A percentile compares a stretch with the other conserved stretches of the same genome.
Evolutionary conservation across 257 asterid genomes (phyloP).

Genomic region (Oldenlandia corymbosa): DNA sequence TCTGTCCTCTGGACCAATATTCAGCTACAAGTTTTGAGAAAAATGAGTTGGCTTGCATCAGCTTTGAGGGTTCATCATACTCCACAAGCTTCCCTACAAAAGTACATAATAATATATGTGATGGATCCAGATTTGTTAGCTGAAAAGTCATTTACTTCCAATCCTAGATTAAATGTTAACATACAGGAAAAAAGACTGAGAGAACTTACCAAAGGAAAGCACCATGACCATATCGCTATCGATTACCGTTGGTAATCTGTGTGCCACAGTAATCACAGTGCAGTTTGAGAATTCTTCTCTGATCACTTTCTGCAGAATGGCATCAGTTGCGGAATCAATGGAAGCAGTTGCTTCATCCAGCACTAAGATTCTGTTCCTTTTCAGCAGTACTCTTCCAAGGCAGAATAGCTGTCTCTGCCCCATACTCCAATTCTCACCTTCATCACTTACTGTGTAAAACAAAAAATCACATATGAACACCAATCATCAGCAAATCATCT

Average conservation of each 20-base stretch:
- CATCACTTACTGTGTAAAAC: conserved; percentile 54
- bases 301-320: conserved; percentile 59
- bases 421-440: conserved; percentile 87
- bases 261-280: conserved; percentile 70
- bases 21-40: conserved; percentile 70
- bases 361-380: conserved; percentile 54
- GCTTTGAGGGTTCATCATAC: conserved; percentile 62
- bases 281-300: conserved; percentile 60
- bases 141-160: too few relatives aligned
- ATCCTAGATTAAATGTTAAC: too few relatives aligned
- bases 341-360: conserved; percentile 97
- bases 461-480: background rate
- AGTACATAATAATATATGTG: background rate
- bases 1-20: conserved; percentile 66
- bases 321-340: conserved; percentile 72
- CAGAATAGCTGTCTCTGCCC: conserved; percentile 87
- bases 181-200: background rate
- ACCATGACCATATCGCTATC: conserved; percentile 82
- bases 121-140: too few relatives aligned
- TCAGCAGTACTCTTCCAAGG: conserved; percentile 64
- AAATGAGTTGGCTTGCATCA: conserved; percentile 49
- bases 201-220: conserved; percentile 55
- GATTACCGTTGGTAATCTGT: conserved; percentile 75
- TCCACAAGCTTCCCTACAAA: conserved; percentile 54
- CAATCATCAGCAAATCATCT: too few relatives aligned